phyloP scores from a whole-genome alignment of 2,329 filamentous ascomycete species.

The Annulohypoxylon truncatum region DNA sequence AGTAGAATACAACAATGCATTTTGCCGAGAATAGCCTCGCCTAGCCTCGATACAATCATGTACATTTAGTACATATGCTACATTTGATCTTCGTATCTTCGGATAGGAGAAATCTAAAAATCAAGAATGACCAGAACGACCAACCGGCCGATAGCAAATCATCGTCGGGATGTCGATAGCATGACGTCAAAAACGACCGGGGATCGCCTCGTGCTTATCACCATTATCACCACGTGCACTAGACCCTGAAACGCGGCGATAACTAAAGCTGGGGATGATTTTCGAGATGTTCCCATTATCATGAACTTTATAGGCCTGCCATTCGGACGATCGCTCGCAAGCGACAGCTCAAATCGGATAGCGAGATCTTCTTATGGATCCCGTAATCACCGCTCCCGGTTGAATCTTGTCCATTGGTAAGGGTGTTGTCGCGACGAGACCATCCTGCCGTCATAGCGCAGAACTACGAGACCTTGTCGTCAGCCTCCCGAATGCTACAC shows the following conservation, averaged over 20 bases:
- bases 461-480: conserved; percentile 5
- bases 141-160: conserved; percentile 8
- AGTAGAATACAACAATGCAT: conserved; percentile 6
- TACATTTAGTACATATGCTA: background rate
- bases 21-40: conserved; percentile 27
- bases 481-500: conserved; percentile 9
- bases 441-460: conserved; percentile 12
- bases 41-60: conserved; percentile 2
- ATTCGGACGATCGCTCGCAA: conserved; percentile 33
- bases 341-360: conserved; percentile 30
- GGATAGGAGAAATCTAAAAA: conserved; percentile 7
- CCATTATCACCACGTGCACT: conserved; percentile 48
- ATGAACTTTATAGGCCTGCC: conserved; percentile 18
- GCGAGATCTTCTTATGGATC: conserved; percentile 21
- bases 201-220: conserved; percentile 3
- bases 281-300: conserved; percentile 27
- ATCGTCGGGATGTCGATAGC: background rate
- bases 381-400: conserved; percentile 34
- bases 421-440: conserved; percentile 13
- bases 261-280: conserved; percentile 43
- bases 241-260: conserved; percentile 44
- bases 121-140: background rate
- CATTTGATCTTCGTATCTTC: background rate
- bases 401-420: conserved; percentile 26
- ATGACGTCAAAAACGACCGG: conserved; percentile 39